Evolutionary conservation across 768 basidiomycete species (phyloP).

Genomic region (Leccinum boreale): DNA sequence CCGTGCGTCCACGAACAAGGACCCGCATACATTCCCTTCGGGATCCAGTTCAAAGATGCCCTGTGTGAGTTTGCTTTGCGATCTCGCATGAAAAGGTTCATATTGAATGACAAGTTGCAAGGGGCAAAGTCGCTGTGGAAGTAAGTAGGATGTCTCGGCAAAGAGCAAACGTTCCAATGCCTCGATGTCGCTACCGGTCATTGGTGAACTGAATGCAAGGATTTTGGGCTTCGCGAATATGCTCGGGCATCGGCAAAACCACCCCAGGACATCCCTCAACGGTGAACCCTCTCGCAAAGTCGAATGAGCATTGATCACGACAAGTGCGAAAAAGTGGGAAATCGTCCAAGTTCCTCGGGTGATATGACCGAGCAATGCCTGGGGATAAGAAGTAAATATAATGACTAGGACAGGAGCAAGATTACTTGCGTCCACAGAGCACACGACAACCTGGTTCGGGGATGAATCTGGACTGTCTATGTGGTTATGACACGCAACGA

Average conservation of each 20-base stretch:
- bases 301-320: conserved; percentile 42
- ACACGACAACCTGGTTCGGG: conserved; percentile 37
- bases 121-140: conserved; percentile 38
- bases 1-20: conserved; percentile 46
- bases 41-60: conserved; percentile 46
- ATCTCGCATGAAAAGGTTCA: conserved; percentile 33
- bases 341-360: conserved; percentile 37
- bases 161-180: conserved; percentile 40
- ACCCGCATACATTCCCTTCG: conserved; percentile 35
- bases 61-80: conserved; percentile 43
- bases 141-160: conserved; percentile 37
- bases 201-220: conserved; percentile 37
- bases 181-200: conserved; percentile 29
- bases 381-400: conserved; percentile 4
- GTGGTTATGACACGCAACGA: conserved; percentile 10
- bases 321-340: conserved; percentile 42
- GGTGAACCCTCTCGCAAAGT: conserved; percentile 37
- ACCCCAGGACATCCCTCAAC: conserved; percentile 42
- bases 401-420: conserved; percentile 1
- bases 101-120: conserved; percentile 55
- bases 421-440: conserved; percentile 38
- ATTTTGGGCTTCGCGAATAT: conserved; percentile 40
- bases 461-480: conserved; percentile 16
- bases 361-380: conserved; percentile 43
- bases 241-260: conserved; percentile 41